Percentiles rank a stretch among this genome's conserved stretches.
These are phyloP conservation scores for Salvia rosmarinus DNA, from an alignment of 257 asterid species.

Conservation along the genomic window DNA sequence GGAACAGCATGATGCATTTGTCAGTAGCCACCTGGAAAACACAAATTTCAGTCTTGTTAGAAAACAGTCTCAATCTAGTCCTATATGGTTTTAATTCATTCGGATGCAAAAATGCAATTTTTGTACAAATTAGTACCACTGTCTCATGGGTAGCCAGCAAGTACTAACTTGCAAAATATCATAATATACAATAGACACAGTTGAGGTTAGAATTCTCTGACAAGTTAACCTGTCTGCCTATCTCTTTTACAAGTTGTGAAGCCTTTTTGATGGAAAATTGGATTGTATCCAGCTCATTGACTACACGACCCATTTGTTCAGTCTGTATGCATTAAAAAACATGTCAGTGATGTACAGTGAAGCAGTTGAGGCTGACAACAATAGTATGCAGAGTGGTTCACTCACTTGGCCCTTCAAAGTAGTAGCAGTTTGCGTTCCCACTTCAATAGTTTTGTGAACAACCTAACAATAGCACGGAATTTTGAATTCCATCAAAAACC, in stretches of 20 bases:
- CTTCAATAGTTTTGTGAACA: slow-evolving; percentile 96
- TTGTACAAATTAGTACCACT: slow-evolving; percentile 9
- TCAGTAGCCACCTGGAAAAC: slow-evolving; percentile 90
- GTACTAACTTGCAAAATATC: not conserved
- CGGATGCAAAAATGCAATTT: slow-evolving; percentile 13
- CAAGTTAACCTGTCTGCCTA: slow-evolving; percentile 83
- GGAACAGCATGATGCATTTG: slow-evolving; percentile 92
- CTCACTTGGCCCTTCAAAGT: slow-evolving; percentile 97
- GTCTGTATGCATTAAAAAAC: slow-evolving; percentile 52
- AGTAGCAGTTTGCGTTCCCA: slow-evolving; percentile 91
- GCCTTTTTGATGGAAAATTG: slow-evolving; percentile 96
- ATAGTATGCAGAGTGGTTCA: not conserved
- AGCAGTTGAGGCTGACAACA: slow-evolving; percentile 23
- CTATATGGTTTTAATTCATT: not conserved
- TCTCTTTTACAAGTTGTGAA: slow-evolving; percentile 97
- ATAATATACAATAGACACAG: not conserved
- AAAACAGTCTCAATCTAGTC: not conserved
- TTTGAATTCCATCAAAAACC: slow-evolving; percentile 27
- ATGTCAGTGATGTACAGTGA: slow-evolving; percentile 27
- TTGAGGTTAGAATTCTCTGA: slow-evolving; percentile 1
- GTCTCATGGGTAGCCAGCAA: slow-evolving; percentile 7
- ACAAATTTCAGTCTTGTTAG: slow-evolving; percentile 16
- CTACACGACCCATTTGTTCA: slow-evolving; percentile 99
- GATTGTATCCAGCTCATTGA: slow-evolving; percentile 92
- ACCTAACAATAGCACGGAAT: slow-evolving; percentile 57